Evolutionary conservation across 2,329 filamentous ascomycete species (phyloP), one percentile per base, ranked within the genome.

Genomic region (Phialophora verrucosa): DNA sequence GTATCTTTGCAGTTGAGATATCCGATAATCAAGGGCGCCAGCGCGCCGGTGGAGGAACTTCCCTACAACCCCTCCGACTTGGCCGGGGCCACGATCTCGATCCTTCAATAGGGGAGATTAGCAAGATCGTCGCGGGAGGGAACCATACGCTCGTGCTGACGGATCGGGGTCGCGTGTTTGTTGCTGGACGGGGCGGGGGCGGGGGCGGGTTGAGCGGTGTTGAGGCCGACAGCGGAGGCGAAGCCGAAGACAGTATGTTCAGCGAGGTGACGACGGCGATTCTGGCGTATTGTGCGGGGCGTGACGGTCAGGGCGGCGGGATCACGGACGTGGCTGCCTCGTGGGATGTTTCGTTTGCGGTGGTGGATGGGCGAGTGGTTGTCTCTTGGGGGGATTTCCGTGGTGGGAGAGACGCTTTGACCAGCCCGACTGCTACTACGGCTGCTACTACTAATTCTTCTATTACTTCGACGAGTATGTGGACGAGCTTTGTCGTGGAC

Each of bases 141-240:
- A 97, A 97, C 74, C 94, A 97, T 77, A 96, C 92, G 0, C 79
- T 97, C 3, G 76, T 96, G 10, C 81, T 93, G 11, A 86, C 85
- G n/a, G 74, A 81, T 3, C 75, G 81, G 29, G 89, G 89, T 0
- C 72, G 79, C 1, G 80, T 93, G 0, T 90, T 87, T 73, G 88
- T 86, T 73, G 84, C 87, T 54, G 93, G 93, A 74, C 70, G 7
- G 79, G 20, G 25, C 8, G 31, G 23, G 2, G 27, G 27, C 11
- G 20, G 20, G 10, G 49, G 6, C 20, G 49, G 14, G 11, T 27
- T 29, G 49, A 14, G 27, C 23, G 11, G 27, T 14, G 20, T 12
- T 8, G 8, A 23, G 8, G 7, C n/a, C 20, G 44, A 49, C 3
- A 25, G 32, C 47, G 17, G 59, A 17, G 17, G 32, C 14, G 5